Conservation (phyloP, 163 green algal genomes). For the Chlorella variabilis region DNA sequence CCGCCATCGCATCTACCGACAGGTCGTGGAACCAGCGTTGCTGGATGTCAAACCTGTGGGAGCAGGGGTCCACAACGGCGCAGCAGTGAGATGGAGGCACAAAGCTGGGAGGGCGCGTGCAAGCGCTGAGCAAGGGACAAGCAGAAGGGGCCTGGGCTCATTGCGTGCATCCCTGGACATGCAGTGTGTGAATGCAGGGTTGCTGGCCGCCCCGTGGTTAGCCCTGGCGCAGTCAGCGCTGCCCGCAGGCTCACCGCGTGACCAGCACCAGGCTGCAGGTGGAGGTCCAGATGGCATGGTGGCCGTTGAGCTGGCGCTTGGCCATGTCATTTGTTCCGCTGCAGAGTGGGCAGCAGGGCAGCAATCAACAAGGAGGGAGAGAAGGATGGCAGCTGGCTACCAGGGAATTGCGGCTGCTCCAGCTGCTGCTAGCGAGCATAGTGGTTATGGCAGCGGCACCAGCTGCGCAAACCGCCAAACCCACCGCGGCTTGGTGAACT, state of each 20-base stretch:
- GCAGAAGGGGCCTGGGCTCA: too few relatives aligned
- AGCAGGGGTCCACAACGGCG: neutral
- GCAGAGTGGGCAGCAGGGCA: neutral
- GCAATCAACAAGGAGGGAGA: too few relatives aligned
- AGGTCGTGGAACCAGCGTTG: conserved; percentile 30
- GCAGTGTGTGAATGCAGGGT: too few relatives aligned
- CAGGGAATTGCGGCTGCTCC: too few relatives aligned
- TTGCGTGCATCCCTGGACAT: too few relatives aligned
- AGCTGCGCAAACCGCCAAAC: too few relatives aligned
- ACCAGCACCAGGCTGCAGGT: conserved; percentile 8
- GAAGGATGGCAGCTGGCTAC: too few relatives aligned
- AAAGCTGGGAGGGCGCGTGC: too few relatives aligned
- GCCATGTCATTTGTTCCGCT: conserved; percentile 11
- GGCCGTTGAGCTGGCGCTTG: neutral
- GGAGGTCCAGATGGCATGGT: conserved; percentile 21
- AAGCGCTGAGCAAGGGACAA: too few relatives aligned
- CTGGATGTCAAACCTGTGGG: conserved; percentile 23
- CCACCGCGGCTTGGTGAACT: conserved; percentile 16
- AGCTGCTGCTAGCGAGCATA: too few relatives aligned
- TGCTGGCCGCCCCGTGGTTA: too few relatives aligned
- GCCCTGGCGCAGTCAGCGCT: too few relatives aligned
- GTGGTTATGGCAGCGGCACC: neutral
- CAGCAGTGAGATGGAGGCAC: neutral
- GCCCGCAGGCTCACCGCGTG: neutral
- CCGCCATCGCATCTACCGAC: conserved; percentile 22